Evolutionary conservation across 2,329 filamentous ascomycete genomes (phyloP).

Genomic region (Hymenoscyphus fraxineus): DNA sequence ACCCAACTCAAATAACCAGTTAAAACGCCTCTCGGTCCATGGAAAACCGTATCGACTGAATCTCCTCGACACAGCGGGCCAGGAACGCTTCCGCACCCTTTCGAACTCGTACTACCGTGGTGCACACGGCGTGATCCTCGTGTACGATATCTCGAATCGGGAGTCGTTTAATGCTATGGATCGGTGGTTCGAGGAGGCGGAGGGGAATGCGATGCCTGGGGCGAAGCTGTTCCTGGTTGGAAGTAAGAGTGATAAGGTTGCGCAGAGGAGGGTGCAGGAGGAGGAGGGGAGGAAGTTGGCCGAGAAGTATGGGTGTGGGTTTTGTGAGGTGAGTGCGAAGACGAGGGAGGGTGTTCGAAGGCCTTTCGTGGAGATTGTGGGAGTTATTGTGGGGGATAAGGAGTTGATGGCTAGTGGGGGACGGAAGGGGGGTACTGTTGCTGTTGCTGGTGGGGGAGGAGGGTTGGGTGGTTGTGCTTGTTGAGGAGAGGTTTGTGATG

Average conservation of each 20-base stretch:
- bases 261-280: constrained; percentile 40
- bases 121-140: constrained; percentile 88
- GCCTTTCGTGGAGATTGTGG: constrained; percentile 51
- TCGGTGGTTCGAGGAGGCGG: constrained; percentile 52
- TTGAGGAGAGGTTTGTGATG: constrained; percentile 6
- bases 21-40: constrained; percentile 50
- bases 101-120: constrained; percentile 94
- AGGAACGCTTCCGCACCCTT: constrained; percentile 92
- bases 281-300: constrained; percentile 49
- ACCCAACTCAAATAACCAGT: constrained; percentile 33
- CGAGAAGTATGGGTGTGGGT: constrained; percentile 41
- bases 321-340: constrained; percentile 53
- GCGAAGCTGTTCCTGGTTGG: constrained; percentile 51
- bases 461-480: constrained; percentile 27
- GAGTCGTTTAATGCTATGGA: constrained; percentile 51
- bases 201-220: constrained; percentile 45
- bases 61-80: constrained; percentile 82
- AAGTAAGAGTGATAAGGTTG: constrained; percentile 47
- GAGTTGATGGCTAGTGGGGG: constrained; percentile 37
- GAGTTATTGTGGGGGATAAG: constrained; percentile 45
- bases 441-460: constrained; percentile 23
- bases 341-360: constrained; percentile 48
- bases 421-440: constrained; percentile 25
- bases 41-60: constrained; percentile 50
- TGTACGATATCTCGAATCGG: constrained; percentile 81